Base-by-base conservation (phyloP, 2,329 filamentous ascomycete genomes). In the Fusarium tricinctum region DNA sequence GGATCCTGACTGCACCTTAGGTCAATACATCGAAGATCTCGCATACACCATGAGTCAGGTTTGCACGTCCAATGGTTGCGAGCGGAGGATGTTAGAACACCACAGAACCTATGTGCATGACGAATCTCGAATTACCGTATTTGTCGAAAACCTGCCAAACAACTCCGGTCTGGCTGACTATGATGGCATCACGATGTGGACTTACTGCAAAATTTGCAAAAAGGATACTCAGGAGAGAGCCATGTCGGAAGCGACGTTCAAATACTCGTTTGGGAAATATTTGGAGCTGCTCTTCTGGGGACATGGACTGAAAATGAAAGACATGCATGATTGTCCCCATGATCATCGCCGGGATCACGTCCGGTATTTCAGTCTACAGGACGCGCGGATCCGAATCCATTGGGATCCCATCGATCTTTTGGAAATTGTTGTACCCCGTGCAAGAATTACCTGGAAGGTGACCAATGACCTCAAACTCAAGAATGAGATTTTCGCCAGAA, bases 211-310 rank as follows among this genome's bases (percentile, higher is more conserved):
- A 73, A 85, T 92, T 30, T 99, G 97, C 78, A 91, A 92, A 52
- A 93, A 93, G 70, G 94, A 98, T 76, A 97, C 95, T 0, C 92
- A 93, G 39, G 90, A 94, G 47, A 92, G 92, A 70, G 90, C 91
- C 32, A 97, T 99, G 93, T 97, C 95, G 1, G 90, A 94, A 58
- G 94, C 89, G 73, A 97, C 94, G 0, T 99, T 94, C 92, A 97
- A 97, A 77, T 99, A 99, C 78, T 99, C 96, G 0, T 97, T 99
- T 75, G 96, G 93, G 13, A 99, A 99, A 79, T 99, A 98, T 74
- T 84, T 99, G n/a, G 96, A 99, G 79, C 84, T 99, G 19, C 94
- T 94, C 4, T 98, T 98, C 78, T 99, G 95, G 94, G 95, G 94
- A 75, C 91, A 89, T 42, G 91, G 93, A 38, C 82, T 98, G 48